Percentiles rank a stretch among this genome's conserved stretches.
phyloP scores from a whole-genome alignment of 345 rosid species.

The Salix koriyanagi region DNA sequence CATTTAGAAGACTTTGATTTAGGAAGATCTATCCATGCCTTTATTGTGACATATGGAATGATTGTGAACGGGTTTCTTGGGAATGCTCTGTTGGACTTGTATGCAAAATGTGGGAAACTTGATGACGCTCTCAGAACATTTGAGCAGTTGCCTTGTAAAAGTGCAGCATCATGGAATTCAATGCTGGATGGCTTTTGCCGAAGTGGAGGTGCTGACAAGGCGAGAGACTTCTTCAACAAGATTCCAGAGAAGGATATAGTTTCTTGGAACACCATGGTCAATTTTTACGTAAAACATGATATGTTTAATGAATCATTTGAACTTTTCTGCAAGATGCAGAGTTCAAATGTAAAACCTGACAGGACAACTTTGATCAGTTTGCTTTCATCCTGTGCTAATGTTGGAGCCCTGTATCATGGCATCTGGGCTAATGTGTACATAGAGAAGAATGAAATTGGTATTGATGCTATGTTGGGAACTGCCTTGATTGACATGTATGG shows the following conservation, averaged over 20 bases:
- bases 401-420: constrained; percentile 23
- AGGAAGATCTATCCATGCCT: constrained; percentile 4
- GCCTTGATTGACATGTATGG: constrained; percentile 32
- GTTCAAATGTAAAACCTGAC: constrained; percentile 18
- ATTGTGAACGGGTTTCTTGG: constrained; percentile 18
- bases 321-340: constrained; percentile 20
- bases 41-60: neutral
- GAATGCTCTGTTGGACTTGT: constrained; percentile 16
- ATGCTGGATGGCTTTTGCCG: constrained; percentile 27
- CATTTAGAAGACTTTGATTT: constrained; percentile 4
- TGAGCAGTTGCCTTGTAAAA: constrained; percentile 21
- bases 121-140: constrained; percentile 10
- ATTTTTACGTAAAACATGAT: neutral
- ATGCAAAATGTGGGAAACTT: constrained; percentile 8
- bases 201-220: neutral
- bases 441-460: constrained; percentile 9
- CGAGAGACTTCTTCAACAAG: neutral
- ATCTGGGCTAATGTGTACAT: constrained; percentile 22
- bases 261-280: constrained; percentile 14
- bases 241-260: constrained; percentile 11
- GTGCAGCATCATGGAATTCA: constrained; percentile 18
- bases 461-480: constrained; percentile 13
- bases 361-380: constrained; percentile 14
- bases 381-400: constrained; percentile 10
- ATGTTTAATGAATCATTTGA: constrained; percentile 11